Base-by-base conservation (phyloP, 352 stramenopile genomes). In the Pythium dissimile region DNA sequence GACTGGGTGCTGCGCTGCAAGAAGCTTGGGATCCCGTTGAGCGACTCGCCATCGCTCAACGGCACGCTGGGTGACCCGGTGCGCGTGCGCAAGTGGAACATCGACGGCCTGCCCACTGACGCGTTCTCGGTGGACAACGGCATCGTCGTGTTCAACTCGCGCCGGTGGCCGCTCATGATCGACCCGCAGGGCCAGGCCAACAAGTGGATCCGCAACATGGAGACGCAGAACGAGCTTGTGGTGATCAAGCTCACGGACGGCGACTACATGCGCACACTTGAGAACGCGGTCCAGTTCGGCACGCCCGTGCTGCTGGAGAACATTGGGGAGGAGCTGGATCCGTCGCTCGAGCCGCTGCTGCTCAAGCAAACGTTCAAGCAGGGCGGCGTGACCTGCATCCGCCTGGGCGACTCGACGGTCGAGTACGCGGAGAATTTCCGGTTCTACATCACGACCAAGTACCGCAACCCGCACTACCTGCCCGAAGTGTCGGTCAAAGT, bases 121-220 rank as follows among this genome's bases (percentile, higher is more conserved):
- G 73, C 77, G 1, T 98, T 98, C 59, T 97, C 84, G 5, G 77
- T 98, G 9, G 94, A 98, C 59, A 98, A 98, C 49, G 94, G 87
- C 20, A 98, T 98, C 52, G 85, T 98, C 16, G 78, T 97, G 11
- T 97, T 98, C 57, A 98, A 97, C 59, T 91, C 93, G 10, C 71
- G 92, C 13, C 82, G 94, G 12, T 98, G 94, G 94, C 94, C 94
- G 10, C 62, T 98, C 12, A 96, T 98, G 86, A 98, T 98, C 44
- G 94, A 98, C 47, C 94, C 94, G 1, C 93, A 98, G 46, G 91
- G 92, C 0, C 92, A 98, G 61, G 92, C 92, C 0, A 97, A 97
- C 64, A 97, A 97, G 66, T 98, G 94, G 94, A 95, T 98, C 39
- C 86, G 90, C 16, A 97, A 97, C 44, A 97, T 98, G 85, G 93